These are phyloP conservation scores for Cymbidium sinense DNA, from an alignment of 106 monocot species.

Conservation along the genomic window DNA sequence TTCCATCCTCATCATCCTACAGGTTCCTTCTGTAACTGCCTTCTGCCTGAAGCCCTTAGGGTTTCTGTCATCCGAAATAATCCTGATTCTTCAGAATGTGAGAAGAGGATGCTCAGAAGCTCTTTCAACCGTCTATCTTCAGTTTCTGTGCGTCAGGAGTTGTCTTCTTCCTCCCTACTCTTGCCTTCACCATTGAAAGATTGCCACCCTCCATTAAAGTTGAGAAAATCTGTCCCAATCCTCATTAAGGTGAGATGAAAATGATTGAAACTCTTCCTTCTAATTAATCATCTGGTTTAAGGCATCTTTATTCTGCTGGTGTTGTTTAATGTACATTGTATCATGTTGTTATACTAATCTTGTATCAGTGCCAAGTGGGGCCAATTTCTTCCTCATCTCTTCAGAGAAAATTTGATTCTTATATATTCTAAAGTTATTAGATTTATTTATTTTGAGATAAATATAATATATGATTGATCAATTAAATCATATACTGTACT, in stretches of 20 bases:
- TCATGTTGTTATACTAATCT: too few species aligned
- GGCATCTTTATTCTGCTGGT: too few species aligned
- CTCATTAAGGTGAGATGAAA: neutral
- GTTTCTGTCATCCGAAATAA: conserved; percentile 26
- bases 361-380: too few species aligned
- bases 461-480: too few species aligned
- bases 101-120: conserved; percentile 44
- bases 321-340: too few species aligned
- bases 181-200: conserved; percentile 28
- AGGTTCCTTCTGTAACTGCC: conserved; percentile 61
- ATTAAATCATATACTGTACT: too few species aligned
- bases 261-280: too few species aligned
- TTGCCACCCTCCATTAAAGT: conserved; percentile 3
- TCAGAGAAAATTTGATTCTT: too few species aligned
- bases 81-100: conserved; percentile 34
- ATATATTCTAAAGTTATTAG: too few species aligned
- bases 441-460: too few species aligned
- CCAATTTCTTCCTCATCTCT: too few species aligned
- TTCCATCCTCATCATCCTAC: neutral
- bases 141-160: conserved; percentile 31
- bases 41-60: conserved; percentile 43
- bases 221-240: neutral
- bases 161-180: conserved; percentile 21
- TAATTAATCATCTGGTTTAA: too few species aligned
- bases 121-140: conserved; percentile 48